Evolutionary conservation across 192 early-diverging fungal species (phyloP).

Genomic region (Backusella westeae): DNA sequence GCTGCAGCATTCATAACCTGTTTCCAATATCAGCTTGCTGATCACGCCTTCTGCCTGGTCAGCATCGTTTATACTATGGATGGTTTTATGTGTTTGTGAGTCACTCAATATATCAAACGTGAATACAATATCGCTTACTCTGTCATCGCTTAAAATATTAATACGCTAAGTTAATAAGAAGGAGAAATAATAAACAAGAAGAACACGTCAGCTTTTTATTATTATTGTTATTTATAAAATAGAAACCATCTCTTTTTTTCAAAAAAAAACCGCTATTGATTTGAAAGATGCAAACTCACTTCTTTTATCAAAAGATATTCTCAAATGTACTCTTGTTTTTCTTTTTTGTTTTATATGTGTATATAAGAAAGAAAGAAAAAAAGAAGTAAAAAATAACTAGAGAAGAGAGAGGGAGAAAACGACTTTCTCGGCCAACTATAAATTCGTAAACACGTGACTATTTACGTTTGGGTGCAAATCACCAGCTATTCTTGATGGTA

Average conservation of each 20-base stretch:
- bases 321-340: background rate
- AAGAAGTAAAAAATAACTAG: background rate
- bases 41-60: conserved; percentile 17
- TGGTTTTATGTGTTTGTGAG: background rate
- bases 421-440: background rate
- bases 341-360: background rate
- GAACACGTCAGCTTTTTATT: conserved; percentile 10
- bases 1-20: conserved; percentile 50
- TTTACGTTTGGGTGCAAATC: too few relatives aligned
- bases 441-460: background rate
- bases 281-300: background rate
- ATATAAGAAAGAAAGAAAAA: background rate
- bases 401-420: background rate
- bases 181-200: background rate
- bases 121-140: background rate
- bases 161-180: background rate
- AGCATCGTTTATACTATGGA: background rate
- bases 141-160: conserved; percentile 2
- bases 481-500: too few relatives aligned
- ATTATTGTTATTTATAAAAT: background rate
- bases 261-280: background rate
- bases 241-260: background rate
- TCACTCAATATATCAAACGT: background rate
- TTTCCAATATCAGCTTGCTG: conserved; percentile 49
- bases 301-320: background rate